Conservation (phyloP, 2,329 filamentous ascomycete genomes). For the Blumeria hordei region DNA sequence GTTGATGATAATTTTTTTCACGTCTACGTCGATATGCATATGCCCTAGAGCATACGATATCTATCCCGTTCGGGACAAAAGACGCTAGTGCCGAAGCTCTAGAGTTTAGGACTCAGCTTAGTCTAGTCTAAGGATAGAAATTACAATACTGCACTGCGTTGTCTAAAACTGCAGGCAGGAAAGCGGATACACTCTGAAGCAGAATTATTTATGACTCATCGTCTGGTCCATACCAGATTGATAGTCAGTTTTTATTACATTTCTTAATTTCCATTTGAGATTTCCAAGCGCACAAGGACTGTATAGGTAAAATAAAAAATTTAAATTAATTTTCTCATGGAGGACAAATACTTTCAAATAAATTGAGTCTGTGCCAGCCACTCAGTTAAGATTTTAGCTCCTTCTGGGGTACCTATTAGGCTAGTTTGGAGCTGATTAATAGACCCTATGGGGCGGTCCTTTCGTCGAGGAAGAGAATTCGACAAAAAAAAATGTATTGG, state of each 20-base stretch:
- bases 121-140: not conserved
- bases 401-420: not conserved
- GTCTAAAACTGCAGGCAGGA: not conserved
- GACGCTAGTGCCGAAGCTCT: not conserved
- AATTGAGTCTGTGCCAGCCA: no score
- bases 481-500: not conserved
- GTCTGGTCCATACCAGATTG: no score
- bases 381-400: not conserved
- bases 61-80: not conserved
- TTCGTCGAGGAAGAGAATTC: not conserved
- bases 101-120: not conserved
- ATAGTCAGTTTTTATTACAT: no score
- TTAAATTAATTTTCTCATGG: not conserved
- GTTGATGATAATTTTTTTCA: no score
- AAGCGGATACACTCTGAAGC: no score
- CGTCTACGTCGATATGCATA: no score
- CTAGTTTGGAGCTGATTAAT: not conserved
- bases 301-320: not conserved
- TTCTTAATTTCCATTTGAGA: no score
- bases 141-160: not conserved
- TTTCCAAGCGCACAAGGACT: no score
- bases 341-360: not conserved
- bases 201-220: no score
- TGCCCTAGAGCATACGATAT: no score
- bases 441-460: not conserved